Evolutionary conservation across 176 grass and related monocot genomes (phyloP).

Genomic region (Carex scoparia): DNA sequence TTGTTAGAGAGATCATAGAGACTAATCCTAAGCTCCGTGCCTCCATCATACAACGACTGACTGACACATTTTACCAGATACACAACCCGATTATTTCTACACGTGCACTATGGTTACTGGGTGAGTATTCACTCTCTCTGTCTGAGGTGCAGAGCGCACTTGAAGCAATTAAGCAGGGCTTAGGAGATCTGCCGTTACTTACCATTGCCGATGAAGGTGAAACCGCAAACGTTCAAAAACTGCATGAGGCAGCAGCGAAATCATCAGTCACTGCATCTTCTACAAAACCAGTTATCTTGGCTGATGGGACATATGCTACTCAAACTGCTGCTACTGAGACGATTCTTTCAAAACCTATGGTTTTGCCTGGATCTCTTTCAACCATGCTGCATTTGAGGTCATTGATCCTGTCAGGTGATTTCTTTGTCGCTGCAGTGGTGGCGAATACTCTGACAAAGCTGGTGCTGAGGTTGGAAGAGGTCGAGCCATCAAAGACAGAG

Average conservation of each 20-base stretch:
- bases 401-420: conserved; percentile 63
- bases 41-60: too few relatives aligned
- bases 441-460: conserved; percentile 49
- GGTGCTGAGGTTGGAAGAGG: conserved; percentile 62
- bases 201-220: conserved; percentile 53
- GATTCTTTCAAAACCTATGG: not conserved
- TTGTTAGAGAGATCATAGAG: too few relatives aligned
- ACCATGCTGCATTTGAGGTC: conserved; percentile 45
- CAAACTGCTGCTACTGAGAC: conserved; percentile 28
- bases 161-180: conserved; percentile 48
- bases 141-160: conserved; percentile 53
- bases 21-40: too few relatives aligned
- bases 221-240: conserved; percentile 31
- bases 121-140: conserved; percentile 32
- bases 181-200: conserved; percentile 52
- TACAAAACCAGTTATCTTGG: conserved; percentile 27
- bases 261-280: conserved; percentile 40
- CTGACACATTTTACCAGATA: too few relatives aligned
- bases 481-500: conserved; percentile 49
- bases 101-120: conserved; percentile 13
- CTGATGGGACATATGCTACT: conserved; percentile 33
- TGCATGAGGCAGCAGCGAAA: conserved; percentile 16
- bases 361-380: conserved; percentile 17
- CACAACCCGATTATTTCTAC: too few relatives aligned
- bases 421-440: conserved; percentile 46